These are phyloP conservation scores for Urtica urens DNA, from an alignment of 306 rosid species.

Conservation along the genomic window DNA sequence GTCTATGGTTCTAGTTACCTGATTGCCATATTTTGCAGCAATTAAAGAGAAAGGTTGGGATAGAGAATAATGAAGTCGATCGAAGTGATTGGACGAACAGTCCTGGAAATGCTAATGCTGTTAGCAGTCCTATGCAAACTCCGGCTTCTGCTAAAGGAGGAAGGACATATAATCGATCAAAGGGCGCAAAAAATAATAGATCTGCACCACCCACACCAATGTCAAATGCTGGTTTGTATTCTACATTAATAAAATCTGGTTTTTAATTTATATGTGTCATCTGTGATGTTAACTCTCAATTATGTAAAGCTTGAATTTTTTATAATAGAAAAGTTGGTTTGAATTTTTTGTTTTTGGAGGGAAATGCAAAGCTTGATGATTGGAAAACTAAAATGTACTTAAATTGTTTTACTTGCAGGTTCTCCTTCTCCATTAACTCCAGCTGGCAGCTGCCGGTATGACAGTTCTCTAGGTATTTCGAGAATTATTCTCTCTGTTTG, in stretches of 20 bases:
- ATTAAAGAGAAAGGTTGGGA: constrained; percentile 47
- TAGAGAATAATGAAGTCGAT: constrained; percentile 35
- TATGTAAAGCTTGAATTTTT: constrained; percentile 11
- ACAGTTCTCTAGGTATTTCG: constrained; percentile 85
- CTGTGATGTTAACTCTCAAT: background rate
- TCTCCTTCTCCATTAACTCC: constrained; percentile 87
- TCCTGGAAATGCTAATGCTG: constrained; percentile 35
- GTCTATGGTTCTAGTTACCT: too few relatives aligned
- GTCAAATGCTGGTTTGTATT: constrained; percentile 53
- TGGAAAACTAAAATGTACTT: background rate
- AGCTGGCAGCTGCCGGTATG: constrained; percentile 81
- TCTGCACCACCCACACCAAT: constrained; percentile 74
- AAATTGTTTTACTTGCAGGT: constrained; percentile 37
- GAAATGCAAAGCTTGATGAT: too few relatives aligned
- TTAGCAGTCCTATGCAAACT: constrained; percentile 53
- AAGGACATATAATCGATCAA: constrained; percentile 48
- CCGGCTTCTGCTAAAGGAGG: constrained; percentile 80
- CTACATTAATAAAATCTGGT: background rate
- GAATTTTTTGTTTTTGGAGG: too few relatives aligned
- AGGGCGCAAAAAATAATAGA: constrained; percentile 51
- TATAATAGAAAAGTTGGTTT: too few relatives aligned
- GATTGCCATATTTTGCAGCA: constrained; percentile 39
- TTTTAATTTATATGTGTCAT: background rate
- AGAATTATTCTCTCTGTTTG: constrained; percentile 10
- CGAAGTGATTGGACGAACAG: constrained; percentile 38